Base-by-base conservation (phyloP, 495 filamentous ascomycete species). In the Diplogelasinospora grovesii region DNA sequence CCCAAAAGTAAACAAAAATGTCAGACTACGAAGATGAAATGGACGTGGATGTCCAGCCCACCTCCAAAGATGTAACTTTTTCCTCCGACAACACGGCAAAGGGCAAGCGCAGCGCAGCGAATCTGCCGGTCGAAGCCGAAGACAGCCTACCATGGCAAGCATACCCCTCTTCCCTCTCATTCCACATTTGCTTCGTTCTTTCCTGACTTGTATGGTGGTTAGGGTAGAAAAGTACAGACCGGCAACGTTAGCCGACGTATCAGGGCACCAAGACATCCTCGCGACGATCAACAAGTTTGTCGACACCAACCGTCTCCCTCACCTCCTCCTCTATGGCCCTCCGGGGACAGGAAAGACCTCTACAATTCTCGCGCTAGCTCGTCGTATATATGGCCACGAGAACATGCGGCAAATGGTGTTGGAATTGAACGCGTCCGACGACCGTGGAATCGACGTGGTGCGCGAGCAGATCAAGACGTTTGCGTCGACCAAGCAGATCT, bases 171-270 rank as follows among this genome's bases (percentile, higher is more conserved):
- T 36, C 48, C 36, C 24, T 1, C 18, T n/a, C 2, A 11, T 30
- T 16, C 15, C 1, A 2, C 14, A 14, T 4, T 2, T 6, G 19
- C 21, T n/a, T n/a, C n/a, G n/a, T n/a, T n/a, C n/a, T n/a, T n/a
- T n/a, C 1, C 10, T 9, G 6, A 18, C 9, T 14, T 13, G n/a
- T n/a, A n/a, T n/a, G n/a, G n/a, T n/a, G n/a, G n/a, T 26, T 48
- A 96, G 89, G 89, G 88, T 99, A n/a, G 92, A 99, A 57, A 99
- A 99, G 62, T 99, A 96, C 61, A 78, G 92, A 31, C 92, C 92
- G 11, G 78, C 81, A 42, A 84, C 85, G 3, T 74, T 99, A 15
- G 75, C 80, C 33, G 92, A 99, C 65, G 92, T 99, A 36, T 90
- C 86, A 3, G 92, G 92, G n/a, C 92, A 99, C 57, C 84, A 96